phyloP scores from a whole-genome alignment of 2,329 filamentous ascomycete genomes.

The Pleochaeta shiraiana region DNA sequence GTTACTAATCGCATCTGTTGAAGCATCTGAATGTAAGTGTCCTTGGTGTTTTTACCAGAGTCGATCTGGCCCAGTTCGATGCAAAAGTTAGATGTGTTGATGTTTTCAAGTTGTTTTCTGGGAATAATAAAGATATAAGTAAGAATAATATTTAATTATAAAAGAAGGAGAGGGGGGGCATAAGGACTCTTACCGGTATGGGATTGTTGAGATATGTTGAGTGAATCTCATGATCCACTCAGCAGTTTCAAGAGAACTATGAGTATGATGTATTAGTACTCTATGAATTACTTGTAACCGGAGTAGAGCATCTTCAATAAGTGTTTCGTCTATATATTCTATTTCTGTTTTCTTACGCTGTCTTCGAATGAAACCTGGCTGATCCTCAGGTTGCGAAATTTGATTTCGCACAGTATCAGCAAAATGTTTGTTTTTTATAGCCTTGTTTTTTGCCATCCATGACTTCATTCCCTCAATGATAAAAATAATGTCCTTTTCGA shows the following conservation, averaged over 20 bases:
- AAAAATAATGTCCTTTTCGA: slow-evolving; percentile 36
- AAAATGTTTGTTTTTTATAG: slow-evolving; percentile 44
- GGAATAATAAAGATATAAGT: no score
- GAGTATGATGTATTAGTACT: slow-evolving; percentile 48
- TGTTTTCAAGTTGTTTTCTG: slow-evolving; percentile 28
- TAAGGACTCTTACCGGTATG: slow-evolving; percentile 32
- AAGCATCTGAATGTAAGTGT: slow-evolving; percentile 55
- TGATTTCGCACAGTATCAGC: slow-evolving; percentile 36
- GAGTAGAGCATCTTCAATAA: slow-evolving; percentile 48
- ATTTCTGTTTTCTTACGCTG: slow-evolving; percentile 21
- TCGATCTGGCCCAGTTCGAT: slow-evolving; percentile 62
- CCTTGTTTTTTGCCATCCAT: slow-evolving; percentile 49
- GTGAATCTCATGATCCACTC: slow-evolving; percentile 55
- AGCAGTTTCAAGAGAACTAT: slow-evolving; percentile 36
- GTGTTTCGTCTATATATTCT: slow-evolving; percentile 41
- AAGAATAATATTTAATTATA: not conserved
- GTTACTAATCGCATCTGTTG: slow-evolving; percentile 55
- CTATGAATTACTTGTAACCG: slow-evolving; percentile 45
- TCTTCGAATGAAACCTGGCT: slow-evolving; percentile 7
- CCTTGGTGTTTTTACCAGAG: slow-evolving; percentile 38
- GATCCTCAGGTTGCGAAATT: slow-evolving; percentile 19
- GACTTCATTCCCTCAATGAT: slow-evolving; percentile 45
- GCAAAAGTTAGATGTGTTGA: slow-evolving; percentile 33
- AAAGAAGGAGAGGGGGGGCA: not conserved
- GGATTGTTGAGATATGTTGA: slow-evolving; percentile 55